These are phyloP conservation scores for Coelastrella sp. DNA, from an alignment of 139 green algal species.

Conservation along the genomic window DNA sequence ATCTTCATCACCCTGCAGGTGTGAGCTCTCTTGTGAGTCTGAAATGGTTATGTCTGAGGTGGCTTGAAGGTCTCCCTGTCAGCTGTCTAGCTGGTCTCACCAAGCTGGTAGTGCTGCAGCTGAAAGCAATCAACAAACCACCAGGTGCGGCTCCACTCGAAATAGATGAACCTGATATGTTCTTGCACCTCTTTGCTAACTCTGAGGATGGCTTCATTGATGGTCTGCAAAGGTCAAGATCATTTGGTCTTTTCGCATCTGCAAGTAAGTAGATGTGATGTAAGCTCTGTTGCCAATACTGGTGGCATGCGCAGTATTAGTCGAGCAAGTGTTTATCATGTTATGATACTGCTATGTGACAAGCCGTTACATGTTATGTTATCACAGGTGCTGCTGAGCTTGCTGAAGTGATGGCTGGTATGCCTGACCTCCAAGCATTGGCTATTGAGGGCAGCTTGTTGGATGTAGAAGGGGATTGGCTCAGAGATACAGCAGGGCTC, in stretches of 20 bases:
- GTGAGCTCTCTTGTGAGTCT: not conserved
- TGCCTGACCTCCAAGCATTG: constrained; percentile 24
- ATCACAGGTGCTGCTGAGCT: constrained; percentile 41
- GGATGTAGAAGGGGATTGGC: constrained; percentile 35
- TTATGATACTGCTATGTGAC: too few relatives aligned
- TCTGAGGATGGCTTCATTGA: too few relatives aligned
- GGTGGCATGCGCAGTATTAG: too few relatives aligned
- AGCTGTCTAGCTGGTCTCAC: not conserved
- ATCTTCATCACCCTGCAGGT: too few relatives aligned
- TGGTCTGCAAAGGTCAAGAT: too few relatives aligned
- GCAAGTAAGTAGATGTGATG: too few relatives aligned
- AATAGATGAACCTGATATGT: too few relatives aligned
- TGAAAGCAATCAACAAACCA: not conserved
- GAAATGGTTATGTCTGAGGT: constrained; percentile 29
- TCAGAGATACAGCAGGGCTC: constrained; percentile 12
- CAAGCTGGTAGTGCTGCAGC: constrained; percentile 24
- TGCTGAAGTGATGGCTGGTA: constrained; percentile 23
- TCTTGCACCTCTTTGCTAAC: too few relatives aligned
- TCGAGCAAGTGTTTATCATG: too few relatives aligned
- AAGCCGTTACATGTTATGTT: not conserved
- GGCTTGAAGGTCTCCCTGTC: constrained; percentile 28
- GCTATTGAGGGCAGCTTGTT: constrained; percentile 34
- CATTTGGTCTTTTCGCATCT: too few relatives aligned
- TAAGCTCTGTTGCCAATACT: too few relatives aligned
- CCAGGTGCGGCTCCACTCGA: constrained; percentile 16